Evolutionary conservation across 108 stramenopile species (phyloP), one percentile per base, ranked within the genome.

Genomic region (Skeletonema grethae): DNA sequence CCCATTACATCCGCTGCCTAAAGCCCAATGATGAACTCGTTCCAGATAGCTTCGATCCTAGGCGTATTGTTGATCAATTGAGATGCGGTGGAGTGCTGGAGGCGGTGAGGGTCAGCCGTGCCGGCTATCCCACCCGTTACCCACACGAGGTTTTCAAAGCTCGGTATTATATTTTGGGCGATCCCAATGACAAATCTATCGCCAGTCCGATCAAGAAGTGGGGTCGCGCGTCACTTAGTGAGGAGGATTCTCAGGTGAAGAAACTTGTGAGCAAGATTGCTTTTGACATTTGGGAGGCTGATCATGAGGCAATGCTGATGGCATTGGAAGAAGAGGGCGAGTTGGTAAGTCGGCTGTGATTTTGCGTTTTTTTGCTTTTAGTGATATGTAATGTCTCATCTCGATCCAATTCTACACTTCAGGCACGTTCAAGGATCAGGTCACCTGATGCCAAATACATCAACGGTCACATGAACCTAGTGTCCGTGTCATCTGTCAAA

Each of bases 51-150:
- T 95, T 96, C 61, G 93, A 97, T 69, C 93, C 92, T 4, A 89
- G 87, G 64, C 91, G 90, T 65, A 82, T 94, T 80, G 90, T 92
- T 7, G 95, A 95, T 61, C 96, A 97, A 76, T 80, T 97, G 7
- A 87, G 95, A 39, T 98, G 94, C 70, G 95, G 95, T 65, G 97
- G 98, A 67, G 97, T 99, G 0, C 71, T 99, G 31, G 97, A 98
- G 73, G 97, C 98, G 36, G 98, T 99, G 16, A 85, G 97, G 2
- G 97, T 98, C n/a, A 95, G 93, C 57, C 87, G 97, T 30, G 92
- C 94, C 15, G 98, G 97, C 10, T 99, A 96, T 72, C 97, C 98
- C 11, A 96, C 96, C 8, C 95, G 98, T 28, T 91, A 91, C 65
- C 85, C 90, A 16, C 93, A 94, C 55, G 88, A 90, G 18, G 79